Conservation (phyloP, 108 stramenopile species). For the Chaetoceros muelleri region DNA sequence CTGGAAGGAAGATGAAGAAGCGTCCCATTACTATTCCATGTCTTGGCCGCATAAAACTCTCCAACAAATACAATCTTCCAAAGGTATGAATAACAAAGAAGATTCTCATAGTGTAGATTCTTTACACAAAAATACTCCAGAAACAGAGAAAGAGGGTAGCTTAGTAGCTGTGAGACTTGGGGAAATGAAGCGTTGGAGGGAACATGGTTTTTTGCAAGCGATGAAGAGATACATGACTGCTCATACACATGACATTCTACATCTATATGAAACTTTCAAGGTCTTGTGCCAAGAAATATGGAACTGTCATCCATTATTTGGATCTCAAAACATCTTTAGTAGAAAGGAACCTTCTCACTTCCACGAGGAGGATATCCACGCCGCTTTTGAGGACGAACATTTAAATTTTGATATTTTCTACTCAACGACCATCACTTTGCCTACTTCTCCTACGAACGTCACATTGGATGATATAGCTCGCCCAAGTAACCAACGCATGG, state of each 20-base stretch:
- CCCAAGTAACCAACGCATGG: slow-evolving; percentile 1
- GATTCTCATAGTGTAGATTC: no score
- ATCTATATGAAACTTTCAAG: background rate
- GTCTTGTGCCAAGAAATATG: background rate
- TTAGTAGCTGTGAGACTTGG: background rate
- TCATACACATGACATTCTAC: background rate
- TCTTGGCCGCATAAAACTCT: background rate
- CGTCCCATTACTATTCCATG: background rate
- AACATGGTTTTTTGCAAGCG: background rate
- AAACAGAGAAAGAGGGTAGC: background rate
- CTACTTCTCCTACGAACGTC: slow-evolving; percentile 1
- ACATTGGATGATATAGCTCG: slow-evolving; percentile 7
- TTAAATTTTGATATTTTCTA: slow-evolving; percentile 22
- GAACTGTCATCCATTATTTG: slow-evolving; percentile 21
- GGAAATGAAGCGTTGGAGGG: background rate
- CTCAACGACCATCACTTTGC: slow-evolving; percentile 15
- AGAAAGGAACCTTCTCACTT: slow-evolving; percentile 5
- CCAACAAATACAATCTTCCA: background rate
- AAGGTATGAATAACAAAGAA: background rate
- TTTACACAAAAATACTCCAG: no score
- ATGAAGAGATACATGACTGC: background rate
- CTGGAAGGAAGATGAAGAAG: background rate
- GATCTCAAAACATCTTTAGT: slow-evolving; percentile 12
- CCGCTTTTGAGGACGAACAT: slow-evolving; percentile 9
- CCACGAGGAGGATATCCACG: slow-evolving; percentile 9